These are phyloP conservation scores for Zhuliangozyma blackwelliae DNA, from an alignment of 1,139 yeast species.

Conservation along the genomic window DNA sequence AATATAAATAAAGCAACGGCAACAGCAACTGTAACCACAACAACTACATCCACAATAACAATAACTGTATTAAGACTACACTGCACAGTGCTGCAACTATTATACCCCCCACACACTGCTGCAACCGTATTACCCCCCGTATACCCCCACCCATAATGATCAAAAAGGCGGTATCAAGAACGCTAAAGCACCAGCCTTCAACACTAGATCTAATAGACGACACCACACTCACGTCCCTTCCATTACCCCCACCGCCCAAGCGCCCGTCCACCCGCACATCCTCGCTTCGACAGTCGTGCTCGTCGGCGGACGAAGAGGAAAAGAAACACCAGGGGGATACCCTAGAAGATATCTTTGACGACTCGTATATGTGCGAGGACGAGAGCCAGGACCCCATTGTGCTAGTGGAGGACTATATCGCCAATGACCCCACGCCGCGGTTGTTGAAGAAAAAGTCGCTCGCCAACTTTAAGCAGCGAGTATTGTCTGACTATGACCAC, in stretches of 20 bases:
- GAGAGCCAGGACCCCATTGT: slow-evolving; percentile 46
- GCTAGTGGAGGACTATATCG: slow-evolving; percentile 48
- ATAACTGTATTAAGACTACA: no score
- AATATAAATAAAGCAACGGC: no score
- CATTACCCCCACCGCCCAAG: slow-evolving; percentile 53
- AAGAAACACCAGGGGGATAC: slow-evolving; percentile 5
- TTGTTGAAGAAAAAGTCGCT: slow-evolving; percentile 31
- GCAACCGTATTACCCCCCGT: no score
- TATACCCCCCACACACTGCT: no score
- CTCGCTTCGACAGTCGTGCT: background rate
- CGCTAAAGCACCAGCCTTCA: slow-evolving; percentile 38
- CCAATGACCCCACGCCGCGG: slow-evolving; percentile 1
- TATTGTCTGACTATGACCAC: background rate
- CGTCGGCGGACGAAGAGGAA: slow-evolving; percentile 12
- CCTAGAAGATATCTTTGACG: slow-evolving; percentile 13
- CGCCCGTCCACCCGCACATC: slow-evolving; percentile 5
- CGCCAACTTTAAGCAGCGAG: slow-evolving; percentile 36
- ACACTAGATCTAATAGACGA: slow-evolving; percentile 60
- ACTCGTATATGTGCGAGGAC: slow-evolving; percentile 12
- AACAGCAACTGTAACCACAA: no score
- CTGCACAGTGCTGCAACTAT: no score
- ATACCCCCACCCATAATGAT: no score
- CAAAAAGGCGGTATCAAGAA: no score
- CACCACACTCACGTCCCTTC: slow-evolving; percentile 60
- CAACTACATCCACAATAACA: no score